Conservation (phyloP, 129 eudicot species). For the Cynara cardunculus region DNA sequence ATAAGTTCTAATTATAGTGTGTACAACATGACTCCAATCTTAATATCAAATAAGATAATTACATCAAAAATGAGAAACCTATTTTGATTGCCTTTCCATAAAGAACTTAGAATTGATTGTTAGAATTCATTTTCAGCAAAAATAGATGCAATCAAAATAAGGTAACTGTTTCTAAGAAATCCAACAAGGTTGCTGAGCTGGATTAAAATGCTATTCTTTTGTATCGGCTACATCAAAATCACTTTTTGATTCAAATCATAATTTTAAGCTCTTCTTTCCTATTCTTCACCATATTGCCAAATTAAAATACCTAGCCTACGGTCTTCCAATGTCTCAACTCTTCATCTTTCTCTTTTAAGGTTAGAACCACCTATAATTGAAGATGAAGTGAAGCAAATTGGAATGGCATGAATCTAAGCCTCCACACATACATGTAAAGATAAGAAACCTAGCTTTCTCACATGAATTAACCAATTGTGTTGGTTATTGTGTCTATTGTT, state of each 20-base stretch:
- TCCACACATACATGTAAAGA: background rate
- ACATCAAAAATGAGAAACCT: background rate
- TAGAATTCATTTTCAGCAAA: background rate
- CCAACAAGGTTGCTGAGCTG: background rate
- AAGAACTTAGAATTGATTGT: background rate
- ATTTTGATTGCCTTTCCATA: background rate
- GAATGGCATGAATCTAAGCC: background rate
- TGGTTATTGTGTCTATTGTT: background rate
- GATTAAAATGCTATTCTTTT: background rate
- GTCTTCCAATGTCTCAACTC: background rate
- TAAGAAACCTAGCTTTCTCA: background rate
- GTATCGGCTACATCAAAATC: background rate
- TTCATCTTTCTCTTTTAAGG: background rate
- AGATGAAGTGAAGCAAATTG: background rate
- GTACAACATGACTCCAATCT: background rate
- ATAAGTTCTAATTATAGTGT: constrained; percentile 1
- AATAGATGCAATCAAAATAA: background rate
- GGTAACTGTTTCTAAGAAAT: background rate
- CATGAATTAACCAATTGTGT: background rate
- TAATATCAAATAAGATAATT: background rate
- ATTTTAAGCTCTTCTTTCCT: background rate
- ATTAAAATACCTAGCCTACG: background rate
- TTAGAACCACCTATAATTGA: background rate
- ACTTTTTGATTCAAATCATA: background rate
- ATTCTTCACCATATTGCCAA: background rate